phyloP scores from a whole-genome alignment of 228 moss, liverwort and hornwort genomes.

The Sphagnum magellanicum region DNA sequence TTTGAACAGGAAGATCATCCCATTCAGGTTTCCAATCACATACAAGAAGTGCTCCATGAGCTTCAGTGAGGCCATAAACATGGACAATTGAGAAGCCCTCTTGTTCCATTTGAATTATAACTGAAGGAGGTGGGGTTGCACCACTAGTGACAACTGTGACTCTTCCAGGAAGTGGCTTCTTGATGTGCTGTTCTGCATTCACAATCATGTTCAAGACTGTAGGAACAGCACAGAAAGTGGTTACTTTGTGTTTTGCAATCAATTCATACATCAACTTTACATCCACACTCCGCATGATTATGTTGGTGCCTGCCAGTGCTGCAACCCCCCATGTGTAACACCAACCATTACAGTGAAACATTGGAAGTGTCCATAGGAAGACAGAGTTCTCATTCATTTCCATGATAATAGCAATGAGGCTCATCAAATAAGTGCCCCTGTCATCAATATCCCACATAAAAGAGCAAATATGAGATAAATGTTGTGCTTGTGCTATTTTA shows the following conservation, averaged over 20 bases:
- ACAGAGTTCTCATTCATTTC: slow-evolving; percentile 40
- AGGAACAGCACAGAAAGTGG: slow-evolving; percentile 73
- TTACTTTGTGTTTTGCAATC: slow-evolving; percentile 48
- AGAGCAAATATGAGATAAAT: too few species aligned
- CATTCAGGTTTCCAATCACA: slow-evolving; percentile 72
- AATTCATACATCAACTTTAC: slow-evolving; percentile 36
- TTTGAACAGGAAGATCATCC: slow-evolving; percentile 32
- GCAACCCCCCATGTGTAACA: slow-evolving; percentile 65
- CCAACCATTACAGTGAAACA: slow-evolving; percentile 93
- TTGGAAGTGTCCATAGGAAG: slow-evolving; percentile 70
- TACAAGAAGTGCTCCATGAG: slow-evolving; percentile 52
- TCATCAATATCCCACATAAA: too few species aligned
- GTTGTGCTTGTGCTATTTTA: too few species aligned
- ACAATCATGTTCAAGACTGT: slow-evolving; percentile 71
- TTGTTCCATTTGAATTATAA: slow-evolving; percentile 51
- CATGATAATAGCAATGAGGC: slow-evolving; percentile 53
- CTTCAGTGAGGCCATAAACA: slow-evolving; percentile 73
- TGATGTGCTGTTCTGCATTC: slow-evolving; percentile 41
- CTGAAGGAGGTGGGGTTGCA: slow-evolving; percentile 64
- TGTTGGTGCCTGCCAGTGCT: slow-evolving; percentile 51
- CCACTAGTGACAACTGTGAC: slow-evolving; percentile 59
- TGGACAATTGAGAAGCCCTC: slow-evolving; percentile 62
- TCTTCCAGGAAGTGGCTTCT: slow-evolving; percentile 31
- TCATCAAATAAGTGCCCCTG: slow-evolving; percentile 62
- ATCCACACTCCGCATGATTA: slow-evolving; percentile 56